Conservation (phyloP, 2,329 filamentous ascomycete genomes). For the Monilinia aucupariae region DNA sequence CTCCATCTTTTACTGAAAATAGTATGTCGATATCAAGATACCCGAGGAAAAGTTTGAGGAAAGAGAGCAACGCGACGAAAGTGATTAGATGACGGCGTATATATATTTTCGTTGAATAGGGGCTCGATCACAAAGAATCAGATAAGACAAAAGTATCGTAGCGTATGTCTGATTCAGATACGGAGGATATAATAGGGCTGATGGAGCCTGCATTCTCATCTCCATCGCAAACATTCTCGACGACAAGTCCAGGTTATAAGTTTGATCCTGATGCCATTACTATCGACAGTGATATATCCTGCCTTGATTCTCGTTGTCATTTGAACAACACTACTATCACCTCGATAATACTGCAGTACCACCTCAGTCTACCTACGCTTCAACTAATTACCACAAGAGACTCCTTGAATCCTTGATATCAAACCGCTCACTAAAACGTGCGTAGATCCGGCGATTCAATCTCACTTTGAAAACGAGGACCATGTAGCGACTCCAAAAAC, state of each 20-base stretch:
- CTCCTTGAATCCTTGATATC: too few species aligned
- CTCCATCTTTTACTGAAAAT: not conserved
- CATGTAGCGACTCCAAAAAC: not conserved
- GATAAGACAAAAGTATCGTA: not conserved
- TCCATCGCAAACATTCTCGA: not conserved
- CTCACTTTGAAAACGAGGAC: not conserved
- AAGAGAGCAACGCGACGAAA: not conserved
- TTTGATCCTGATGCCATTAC: not conserved
- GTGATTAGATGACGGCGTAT: not conserved
- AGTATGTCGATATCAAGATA: not conserved
- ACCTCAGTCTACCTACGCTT: not conserved
- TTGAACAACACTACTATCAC: not conserved
- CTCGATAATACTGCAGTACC: not conserved
- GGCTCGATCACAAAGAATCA: not conserved
- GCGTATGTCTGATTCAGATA: not conserved
- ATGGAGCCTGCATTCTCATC: too few species aligned
- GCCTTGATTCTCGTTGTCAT: not conserved
- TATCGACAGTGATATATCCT: not conserved
- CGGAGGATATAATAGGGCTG: not conserved
- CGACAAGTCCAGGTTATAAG: not conserved
- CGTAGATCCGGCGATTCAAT: not conserved
- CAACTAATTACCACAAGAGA: not conserved
- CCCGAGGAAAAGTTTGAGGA: not conserved
- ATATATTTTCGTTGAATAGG: not conserved
- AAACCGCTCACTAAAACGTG: not conserved